phyloP scores from a whole-genome alignment of 495 filamentous ascomycete species.

The Chaetomium tenue region DNA sequence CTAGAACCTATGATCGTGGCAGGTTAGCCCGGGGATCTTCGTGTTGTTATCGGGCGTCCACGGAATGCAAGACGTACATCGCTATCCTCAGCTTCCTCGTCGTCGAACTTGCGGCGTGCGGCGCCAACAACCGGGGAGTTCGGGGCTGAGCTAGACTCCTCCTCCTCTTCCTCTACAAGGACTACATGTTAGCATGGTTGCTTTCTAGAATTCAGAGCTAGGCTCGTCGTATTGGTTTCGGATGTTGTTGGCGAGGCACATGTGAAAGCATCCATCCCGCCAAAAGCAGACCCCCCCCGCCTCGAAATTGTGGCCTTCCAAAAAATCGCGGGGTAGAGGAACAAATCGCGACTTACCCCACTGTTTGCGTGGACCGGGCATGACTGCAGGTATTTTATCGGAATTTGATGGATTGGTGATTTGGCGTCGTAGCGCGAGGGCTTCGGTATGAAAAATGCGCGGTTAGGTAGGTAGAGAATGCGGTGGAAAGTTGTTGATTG shows the following conservation, averaged over 20 bases:
- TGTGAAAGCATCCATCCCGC: neutral
- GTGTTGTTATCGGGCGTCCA: neutral
- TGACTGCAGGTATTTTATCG: slow-evolving; percentile 6
- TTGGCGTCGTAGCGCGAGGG: neutral
- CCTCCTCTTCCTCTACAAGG: slow-evolving; percentile 59
- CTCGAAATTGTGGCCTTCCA: slow-evolving; percentile 12
- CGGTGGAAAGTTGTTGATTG: slow-evolving; percentile 3
- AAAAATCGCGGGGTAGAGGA: slow-evolving; percentile 24
- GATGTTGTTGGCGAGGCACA: neutral
- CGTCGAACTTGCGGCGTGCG: slow-evolving; percentile 70
- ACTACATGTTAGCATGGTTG: slow-evolving; percentile 37
- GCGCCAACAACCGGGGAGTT: slow-evolving; percentile 59
- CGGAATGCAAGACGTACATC: slow-evolving; percentile 59
- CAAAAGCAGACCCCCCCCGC: neutral
- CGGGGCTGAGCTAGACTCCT: slow-evolving; percentile 60
- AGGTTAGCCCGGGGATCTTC: slow-evolving; percentile 17
- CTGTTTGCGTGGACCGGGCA: slow-evolving; percentile 36
- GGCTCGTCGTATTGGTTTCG: neutral
- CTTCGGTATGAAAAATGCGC: neutral
- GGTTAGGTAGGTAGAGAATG: neutral
- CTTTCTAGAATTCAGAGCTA: slow-evolving; percentile 11
- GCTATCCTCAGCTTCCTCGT: slow-evolving; percentile 82
- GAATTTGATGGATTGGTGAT: too few species aligned
- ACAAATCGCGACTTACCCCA: slow-evolving; percentile 37
- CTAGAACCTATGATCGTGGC: slow-evolving; percentile 64